Evolutionary conservation across 768 basidiomycete genomes (phyloP).

Genomic region (Kockovaella imperatae): DNA sequence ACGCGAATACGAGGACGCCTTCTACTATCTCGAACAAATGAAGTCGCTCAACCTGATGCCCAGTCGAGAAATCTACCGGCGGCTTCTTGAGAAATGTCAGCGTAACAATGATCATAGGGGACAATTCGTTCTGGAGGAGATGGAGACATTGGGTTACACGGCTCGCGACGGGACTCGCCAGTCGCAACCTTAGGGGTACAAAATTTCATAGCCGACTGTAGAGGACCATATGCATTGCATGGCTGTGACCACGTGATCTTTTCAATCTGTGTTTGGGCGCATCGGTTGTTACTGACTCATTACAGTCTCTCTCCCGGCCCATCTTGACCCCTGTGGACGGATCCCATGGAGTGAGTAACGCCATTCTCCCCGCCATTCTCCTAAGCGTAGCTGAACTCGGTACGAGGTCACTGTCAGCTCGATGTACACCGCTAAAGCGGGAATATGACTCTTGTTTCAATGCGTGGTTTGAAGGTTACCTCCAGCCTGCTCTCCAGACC

Average conservation of each 20-base stretch:
- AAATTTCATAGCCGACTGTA: too few species aligned
- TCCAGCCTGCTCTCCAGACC: slow-evolving; percentile 56
- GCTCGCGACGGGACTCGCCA: background rate
- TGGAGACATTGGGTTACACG: slow-evolving; percentile 46
- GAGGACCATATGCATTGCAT: too few species aligned
- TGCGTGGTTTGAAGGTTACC: slow-evolving; percentile 93
- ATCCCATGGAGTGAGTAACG: slow-evolving; percentile 7
- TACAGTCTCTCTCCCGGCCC: too few species aligned
- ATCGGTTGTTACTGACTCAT: background rate
- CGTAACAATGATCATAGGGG: slow-evolving; percentile 56
- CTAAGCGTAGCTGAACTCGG: background rate
- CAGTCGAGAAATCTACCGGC: slow-evolving; percentile 51
- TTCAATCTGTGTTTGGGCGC: background rate
- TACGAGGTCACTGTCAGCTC: slow-evolving; percentile 58
- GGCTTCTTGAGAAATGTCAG: slow-evolving; percentile 57
- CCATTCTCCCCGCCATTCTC: background rate
- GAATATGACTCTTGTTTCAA: slow-evolving; percentile 93
- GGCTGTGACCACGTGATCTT: background rate
- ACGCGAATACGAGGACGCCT: slow-evolving; percentile 70
- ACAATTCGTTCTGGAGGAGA: slow-evolving; percentile 61
- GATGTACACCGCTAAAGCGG: slow-evolving; percentile 84
- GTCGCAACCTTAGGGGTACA: too few species aligned
- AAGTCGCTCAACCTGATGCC: slow-evolving; percentile 60
- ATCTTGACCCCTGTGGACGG: too few species aligned
- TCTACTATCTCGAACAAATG: slow-evolving; percentile 83